Conservation (phyloP, 768 basidiomycete species). For the Lactarius tabidus region DNA sequence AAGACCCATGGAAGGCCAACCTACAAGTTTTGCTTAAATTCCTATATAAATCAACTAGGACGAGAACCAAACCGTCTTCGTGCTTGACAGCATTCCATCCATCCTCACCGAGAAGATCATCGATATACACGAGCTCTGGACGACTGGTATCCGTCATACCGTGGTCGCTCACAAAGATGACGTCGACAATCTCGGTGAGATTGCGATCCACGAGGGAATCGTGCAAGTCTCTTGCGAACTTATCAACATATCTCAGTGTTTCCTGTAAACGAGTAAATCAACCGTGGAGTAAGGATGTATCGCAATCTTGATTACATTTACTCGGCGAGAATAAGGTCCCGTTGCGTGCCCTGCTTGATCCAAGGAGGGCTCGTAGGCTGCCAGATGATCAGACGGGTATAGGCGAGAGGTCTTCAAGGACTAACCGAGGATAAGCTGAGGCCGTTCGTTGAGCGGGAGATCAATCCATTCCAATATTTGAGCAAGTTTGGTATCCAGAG, state of each 20-base stretch:
- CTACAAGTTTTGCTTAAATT: constrained; percentile 30
- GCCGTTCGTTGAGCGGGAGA: constrained; percentile 62
- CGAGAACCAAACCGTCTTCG: constrained; percentile 49
- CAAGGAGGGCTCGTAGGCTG: constrained; percentile 80
- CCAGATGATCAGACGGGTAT: background rate
- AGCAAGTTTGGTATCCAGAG: constrained; percentile 65
- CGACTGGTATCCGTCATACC: constrained; percentile 91
- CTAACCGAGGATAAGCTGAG: constrained; percentile 72
- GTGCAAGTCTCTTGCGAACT: constrained; percentile 69
- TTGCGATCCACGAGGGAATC: constrained; percentile 62
- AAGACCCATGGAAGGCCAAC: constrained; percentile 88
- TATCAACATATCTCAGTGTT: constrained; percentile 65
- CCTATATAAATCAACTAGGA: background rate
- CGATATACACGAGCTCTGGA: constrained; percentile 70
- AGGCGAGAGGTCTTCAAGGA: constrained; percentile 22
- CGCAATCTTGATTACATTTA: constrained; percentile 51
- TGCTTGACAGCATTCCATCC: constrained; percentile 61
- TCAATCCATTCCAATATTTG: constrained; percentile 83
- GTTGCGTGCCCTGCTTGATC: constrained; percentile 79
- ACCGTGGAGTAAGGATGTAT: background rate
- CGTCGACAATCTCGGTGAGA: constrained; percentile 76
- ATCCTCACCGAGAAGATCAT: constrained; percentile 70
- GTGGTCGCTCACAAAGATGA: constrained; percentile 87
- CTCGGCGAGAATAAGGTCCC: constrained; percentile 63
- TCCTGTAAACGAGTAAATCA: constrained; percentile 37